A percentile compares a stretch with the other conserved stretches of the same genome.
Evolutionary conservation across 2,329 filamentous ascomycete species (phyloP).

Genomic region (Pyricularia sp.): DNA sequence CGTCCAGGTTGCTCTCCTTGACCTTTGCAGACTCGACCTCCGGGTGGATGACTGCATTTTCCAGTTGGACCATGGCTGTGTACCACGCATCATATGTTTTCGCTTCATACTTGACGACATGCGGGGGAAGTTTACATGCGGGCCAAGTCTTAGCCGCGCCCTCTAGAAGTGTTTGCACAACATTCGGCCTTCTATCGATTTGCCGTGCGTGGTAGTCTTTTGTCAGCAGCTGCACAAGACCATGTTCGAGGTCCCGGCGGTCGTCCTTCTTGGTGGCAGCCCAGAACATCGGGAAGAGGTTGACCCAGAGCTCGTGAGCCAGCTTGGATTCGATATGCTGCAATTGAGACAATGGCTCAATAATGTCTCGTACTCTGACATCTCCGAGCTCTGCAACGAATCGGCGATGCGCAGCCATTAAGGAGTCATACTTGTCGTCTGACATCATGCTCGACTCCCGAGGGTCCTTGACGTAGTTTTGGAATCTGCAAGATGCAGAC

Average conservation of each 20-base stretch:
- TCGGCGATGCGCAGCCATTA: conserved; percentile 70
- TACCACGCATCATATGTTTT: conserved; percentile 97
- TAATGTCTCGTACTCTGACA: conserved; percentile 76
- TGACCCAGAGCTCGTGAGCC: conserved; percentile 83
- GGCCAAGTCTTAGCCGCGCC: conserved; percentile 79
- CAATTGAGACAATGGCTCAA: conserved; percentile 84
- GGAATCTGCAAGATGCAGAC: conserved; percentile 63
- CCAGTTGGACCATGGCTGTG: conserved; percentile 80
- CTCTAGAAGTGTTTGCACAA: conserved; percentile 84
- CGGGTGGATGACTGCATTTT: conserved; percentile 78
- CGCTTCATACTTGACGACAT: conserved; percentile 91
- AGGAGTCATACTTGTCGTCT: conserved; percentile 72
- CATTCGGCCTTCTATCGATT: conserved; percentile 90
- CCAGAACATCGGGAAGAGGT: conserved; percentile 91
- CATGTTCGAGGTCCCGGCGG: conserved; percentile 79
- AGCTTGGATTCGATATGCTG: conserved; percentile 81
- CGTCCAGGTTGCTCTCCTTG: conserved; percentile 90
- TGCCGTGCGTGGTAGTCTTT: conserved; percentile 95
- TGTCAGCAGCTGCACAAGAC: conserved; percentile 80
- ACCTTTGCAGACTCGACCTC: conserved; percentile 76
- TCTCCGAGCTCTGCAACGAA: conserved; percentile 80
- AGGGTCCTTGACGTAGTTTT: conserved; percentile 61
- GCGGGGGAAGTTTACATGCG: conserved; percentile 84
- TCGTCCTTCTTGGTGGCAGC: conserved; percentile 81
- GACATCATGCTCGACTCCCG: conserved; percentile 58